These are phyloP conservation scores for Pinus tabuliformis DNA, from an alignment of 75 land plant species.

Conservation along the genomic window DNA sequence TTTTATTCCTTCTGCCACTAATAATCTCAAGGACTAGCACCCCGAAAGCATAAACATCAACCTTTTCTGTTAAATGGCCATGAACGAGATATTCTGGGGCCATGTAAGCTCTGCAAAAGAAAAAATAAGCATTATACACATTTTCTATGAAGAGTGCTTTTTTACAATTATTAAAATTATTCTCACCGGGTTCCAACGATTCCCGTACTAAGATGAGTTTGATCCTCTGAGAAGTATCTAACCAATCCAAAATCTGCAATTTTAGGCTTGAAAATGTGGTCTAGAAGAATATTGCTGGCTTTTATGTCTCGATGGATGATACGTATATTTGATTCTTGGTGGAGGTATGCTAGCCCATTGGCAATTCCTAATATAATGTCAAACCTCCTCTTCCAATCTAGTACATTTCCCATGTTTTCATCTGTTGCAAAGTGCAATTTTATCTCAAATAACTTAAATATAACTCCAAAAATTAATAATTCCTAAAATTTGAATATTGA, in stretches of 20 bases:
- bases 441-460: background rate
- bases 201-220: slow-evolving; percentile 36
- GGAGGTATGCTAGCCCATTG: slow-evolving; percentile 43
- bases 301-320: slow-evolving; percentile 22
- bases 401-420: background rate
- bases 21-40: no score
- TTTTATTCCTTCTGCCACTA: no score
- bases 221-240: slow-evolving; percentile 18
- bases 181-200: slow-evolving; percentile 54
- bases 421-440: background rate
- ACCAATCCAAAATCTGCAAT: slow-evolving; percentile 65
- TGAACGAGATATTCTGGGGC: no score
- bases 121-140: no score
- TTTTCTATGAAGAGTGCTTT: no score
- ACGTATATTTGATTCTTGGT: slow-evolving; percentile 24
- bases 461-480: background rate
- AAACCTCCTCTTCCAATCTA: slow-evolving; percentile 29
- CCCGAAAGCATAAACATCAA: no score
- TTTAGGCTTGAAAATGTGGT: slow-evolving; percentile 16
- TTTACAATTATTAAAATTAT: no score
- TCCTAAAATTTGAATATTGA: no score
- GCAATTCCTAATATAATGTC: slow-evolving; percentile 30
- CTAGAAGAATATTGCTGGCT: slow-evolving; percentile 29
- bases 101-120: no score
- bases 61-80: no score